Base-by-base conservation (phyloP, 257 asterid genomes). In the Salvia splendens region DNA sequence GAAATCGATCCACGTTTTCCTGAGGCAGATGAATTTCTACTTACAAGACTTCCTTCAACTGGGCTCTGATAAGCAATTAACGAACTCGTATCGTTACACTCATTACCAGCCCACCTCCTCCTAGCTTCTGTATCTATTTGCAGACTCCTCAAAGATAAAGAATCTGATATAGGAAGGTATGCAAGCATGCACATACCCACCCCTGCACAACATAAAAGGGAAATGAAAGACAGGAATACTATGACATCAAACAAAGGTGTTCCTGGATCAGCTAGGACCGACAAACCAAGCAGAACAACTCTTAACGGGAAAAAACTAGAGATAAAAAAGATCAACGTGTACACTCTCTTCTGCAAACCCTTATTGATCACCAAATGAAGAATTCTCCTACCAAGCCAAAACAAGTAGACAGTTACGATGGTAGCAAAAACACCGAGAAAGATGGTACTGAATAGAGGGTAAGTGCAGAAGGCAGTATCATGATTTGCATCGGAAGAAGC, bases 281-380 rank as follows among this genome's bases (percentile, higher is more conserved):
- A 85, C 72, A 93, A 76, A 72, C 99, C 95, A 20, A 93, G 97
- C 57, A 86, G 81, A 51, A 86, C 28, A 64, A 86, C 88, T 78
- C 97, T 81, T 67, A 88, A 77, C 2, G 95, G 95, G 72, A 90
- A 81, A 48, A 90, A 78, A 78, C 83, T 77, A 30, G 86, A 78
- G 50, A 84, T 77, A 8, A 83, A 81, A 67, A 87, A 71, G 73
- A 90, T 86, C 71, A 93, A 80, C 47, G 80, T 70, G 84, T 81
- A 90, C 61, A 93, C 95, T 81, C 99, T 86, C 94, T 73, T 88
- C 57, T 88, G 99, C 86, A 90, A 70, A 67, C 94, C 87, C 86
- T 89, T 93, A 60, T 93, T 93, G 83, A 93, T 93, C 64, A 90
- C 95, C 84, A 85, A 61, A 69, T 80, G 87, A 71, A 93, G 85